Evolutionary conservation across 805 yeast species (phyloP), one percentile per base, ranked within the genome.

Genomic region (Metschnikowia chrysomelidarum): DNA sequence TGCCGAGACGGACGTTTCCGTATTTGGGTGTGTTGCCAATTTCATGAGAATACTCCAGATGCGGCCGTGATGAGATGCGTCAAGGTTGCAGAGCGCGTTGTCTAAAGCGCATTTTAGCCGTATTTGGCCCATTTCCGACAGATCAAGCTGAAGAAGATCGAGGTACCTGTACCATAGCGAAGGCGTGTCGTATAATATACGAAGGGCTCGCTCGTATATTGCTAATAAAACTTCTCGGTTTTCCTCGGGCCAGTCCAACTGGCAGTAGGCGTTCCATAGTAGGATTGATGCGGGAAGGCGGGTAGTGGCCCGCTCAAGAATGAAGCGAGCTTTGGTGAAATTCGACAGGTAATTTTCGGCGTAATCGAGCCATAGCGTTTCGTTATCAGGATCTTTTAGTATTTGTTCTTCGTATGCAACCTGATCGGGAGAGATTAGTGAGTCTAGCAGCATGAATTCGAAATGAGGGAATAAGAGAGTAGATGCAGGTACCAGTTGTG

Each of bases 41-140:
- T 67, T 59, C 75, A 93, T 75, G 20, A 82, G 69, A 19, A 62
- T 44, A 4, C 69, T 69, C 73, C 73, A 67, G 3, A 64, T 38
- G 6, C 27, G 19, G 6, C 31, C 32, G 54, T 80, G 87, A 38
- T 76, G 79, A 0, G 73, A 53, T 5, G 69, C 34, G 0, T 83
- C 76, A 9, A 82, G 47, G 4, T 59, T 43, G 34, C 64, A 61
- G 7, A 84, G 55, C 0, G 82, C 72, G 19, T 54, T 47, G 47
- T 81, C 74, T 50, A 80, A 78, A 3, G 59, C 44, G 20, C 21
- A 20, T 29, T 19, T 18, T 19, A 34, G 28, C 2, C 18, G 11
- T 6, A 19, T 19, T 7, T 19, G 22, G 22, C 28, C 34, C 10
- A 16, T 6, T 9, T 21, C 24, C 7, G 32, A 7, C 4, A 7